phyloP scores from a whole-genome alignment of 208 protist genomes.

The Trypanosoma brucei region DNA sequence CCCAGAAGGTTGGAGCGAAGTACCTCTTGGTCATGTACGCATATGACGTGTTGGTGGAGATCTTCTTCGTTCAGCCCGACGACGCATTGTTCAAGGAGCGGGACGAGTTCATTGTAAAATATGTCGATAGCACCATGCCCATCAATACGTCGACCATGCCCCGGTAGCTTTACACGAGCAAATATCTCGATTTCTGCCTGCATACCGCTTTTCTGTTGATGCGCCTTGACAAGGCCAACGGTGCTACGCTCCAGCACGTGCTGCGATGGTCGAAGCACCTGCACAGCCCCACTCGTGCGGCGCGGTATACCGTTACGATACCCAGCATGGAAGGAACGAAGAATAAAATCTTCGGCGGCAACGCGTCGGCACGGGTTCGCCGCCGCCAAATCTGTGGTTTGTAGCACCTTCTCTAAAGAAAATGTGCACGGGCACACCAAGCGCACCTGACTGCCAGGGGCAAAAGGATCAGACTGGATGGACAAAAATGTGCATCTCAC shows the following conservation, averaged over 20 bases:
- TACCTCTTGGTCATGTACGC: conserved; percentile 85
- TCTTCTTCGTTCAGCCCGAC: conserved; percentile 18
- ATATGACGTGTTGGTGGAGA: conserved; percentile 66
- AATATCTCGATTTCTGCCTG: conserved; percentile 46
- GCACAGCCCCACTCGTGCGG: conserved; percentile 37
- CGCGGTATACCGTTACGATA: conserved; percentile 1
- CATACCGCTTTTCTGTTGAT: not conserved
- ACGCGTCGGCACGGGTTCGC: conserved; percentile 26
- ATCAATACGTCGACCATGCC: conserved; percentile 71
- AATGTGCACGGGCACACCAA: conserved; percentile 40
- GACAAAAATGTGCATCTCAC: conserved; percentile 22
- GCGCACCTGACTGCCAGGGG: conserved; percentile 60
- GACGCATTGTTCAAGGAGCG: conserved; percentile 28
- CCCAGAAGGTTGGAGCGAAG: conserved; percentile 56
- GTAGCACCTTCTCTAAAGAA: conserved; percentile 19
- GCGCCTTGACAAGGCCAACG: conserved; percentile 24
- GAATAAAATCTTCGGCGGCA: conserved; percentile 60
- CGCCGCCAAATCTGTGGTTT: not conserved
- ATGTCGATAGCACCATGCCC: conserved; percentile 42
- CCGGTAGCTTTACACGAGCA: conserved; percentile 89
- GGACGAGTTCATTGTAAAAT: conserved; percentile 38
- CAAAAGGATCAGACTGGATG: conserved; percentile 77
- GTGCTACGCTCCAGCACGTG: conserved; percentile 87
- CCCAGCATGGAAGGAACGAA: conserved; percentile 36
- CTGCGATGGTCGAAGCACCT: conserved; percentile 71